These are phyloP conservation scores for Tricharina praecox DNA, from an alignment of 495 filamentous ascomycete species.

Conservation along the genomic window DNA sequence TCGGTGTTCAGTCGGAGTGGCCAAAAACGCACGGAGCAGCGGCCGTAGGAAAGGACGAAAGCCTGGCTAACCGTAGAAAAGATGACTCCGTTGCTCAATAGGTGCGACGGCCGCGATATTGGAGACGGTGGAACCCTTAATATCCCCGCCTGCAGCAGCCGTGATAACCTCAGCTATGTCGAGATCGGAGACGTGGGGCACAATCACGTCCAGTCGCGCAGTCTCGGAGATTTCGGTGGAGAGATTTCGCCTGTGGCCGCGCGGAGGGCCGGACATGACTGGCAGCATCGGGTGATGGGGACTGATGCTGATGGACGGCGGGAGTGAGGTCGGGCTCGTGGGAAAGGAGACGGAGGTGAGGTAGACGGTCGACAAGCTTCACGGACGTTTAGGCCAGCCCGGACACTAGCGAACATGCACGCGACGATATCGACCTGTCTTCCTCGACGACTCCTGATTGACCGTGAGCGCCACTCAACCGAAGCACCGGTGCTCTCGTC, in stretches of 20 bases:
- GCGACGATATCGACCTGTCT: no score
- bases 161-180: conserved; percentile 45
- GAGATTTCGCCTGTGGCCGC: conserved; percentile 16
- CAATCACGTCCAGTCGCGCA: conserved; percentile 59
- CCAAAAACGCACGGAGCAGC: conserved; percentile 3
- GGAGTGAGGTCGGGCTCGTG: no score
- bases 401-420: no score
- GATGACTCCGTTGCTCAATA: conserved; percentile 35
- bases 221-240: conserved; percentile 46
- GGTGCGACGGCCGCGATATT: conserved; percentile 19
- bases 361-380: no score
- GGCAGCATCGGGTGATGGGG: no score
- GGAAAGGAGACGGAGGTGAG: no score
- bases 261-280: conserved; percentile 5
- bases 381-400: no score
- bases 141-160: conserved; percentile 32
- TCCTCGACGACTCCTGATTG: no score
- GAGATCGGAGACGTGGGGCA: conserved; percentile 53
- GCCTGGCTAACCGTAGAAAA: conserved; percentile 25
- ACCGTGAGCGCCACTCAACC: no score
- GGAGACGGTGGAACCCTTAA: conserved; percentile 32
- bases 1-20: conserved; percentile 3
- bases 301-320: no score
- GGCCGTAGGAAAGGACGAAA: conserved; percentile 30
- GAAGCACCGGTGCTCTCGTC: no score